Conservation (phyloP, 345 rosid genomes). For the Rhodamnia rubescens region DNA sequence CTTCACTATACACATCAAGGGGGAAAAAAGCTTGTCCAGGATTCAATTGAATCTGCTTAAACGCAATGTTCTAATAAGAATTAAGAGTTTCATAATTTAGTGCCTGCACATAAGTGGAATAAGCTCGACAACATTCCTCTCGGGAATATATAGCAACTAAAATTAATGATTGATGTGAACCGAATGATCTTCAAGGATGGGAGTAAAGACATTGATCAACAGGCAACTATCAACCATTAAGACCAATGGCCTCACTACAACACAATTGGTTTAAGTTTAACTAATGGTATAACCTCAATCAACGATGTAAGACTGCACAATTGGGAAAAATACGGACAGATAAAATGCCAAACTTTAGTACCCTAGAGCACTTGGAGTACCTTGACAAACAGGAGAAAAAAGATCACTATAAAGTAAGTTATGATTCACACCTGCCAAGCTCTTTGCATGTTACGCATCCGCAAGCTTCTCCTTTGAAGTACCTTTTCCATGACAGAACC, state of each 20-base stretch:
- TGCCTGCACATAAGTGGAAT: not conserved
- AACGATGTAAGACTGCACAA: not conserved
- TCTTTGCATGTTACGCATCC: conserved; percentile 89
- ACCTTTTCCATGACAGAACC: conserved; percentile 93
- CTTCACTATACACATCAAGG: not conserved
- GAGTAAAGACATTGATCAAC: not conserved
- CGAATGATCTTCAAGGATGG: not conserved
- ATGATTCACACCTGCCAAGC: conserved; percentile 60
- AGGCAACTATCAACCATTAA: not conserved
- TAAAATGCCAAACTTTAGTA: not conserved
- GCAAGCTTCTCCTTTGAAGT: conserved; percentile 86
- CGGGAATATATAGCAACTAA: not conserved
- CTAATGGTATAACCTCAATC: not conserved
- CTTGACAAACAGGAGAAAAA: not conserved
- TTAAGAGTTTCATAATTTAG: not conserved
- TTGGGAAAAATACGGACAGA: not conserved
- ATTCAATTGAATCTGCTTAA: not conserved
- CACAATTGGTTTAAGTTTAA: not conserved
- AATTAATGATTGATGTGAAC: not conserved
- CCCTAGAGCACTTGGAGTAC: not conserved
- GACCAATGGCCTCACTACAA: not conserved
- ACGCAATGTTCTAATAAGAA: not conserved
- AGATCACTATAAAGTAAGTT: not conserved
- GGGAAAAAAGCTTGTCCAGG: not conserved
- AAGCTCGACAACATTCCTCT: not conserved